These are phyloP conservation scores for Hydrangea macrophylla DNA, from an alignment of 148 eudicot genomes.

Conservation along the genomic window DNA sequence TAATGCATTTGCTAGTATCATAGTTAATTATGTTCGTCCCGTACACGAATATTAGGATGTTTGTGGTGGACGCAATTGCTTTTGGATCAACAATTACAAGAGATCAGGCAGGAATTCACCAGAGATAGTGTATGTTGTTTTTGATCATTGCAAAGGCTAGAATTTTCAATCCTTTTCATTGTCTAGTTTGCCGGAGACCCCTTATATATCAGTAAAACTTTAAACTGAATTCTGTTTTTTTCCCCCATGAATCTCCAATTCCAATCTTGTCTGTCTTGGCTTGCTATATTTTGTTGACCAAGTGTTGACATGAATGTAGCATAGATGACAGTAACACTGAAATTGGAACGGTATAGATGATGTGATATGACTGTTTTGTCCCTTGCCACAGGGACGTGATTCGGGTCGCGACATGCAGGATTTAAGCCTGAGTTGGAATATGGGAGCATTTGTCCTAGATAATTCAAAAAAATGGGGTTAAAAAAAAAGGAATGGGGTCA, in stretches of 20 bases:
- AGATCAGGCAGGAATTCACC: slow-evolving; percentile 47
- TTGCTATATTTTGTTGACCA: background rate
- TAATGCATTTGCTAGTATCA: background rate
- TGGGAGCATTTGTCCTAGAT: too few species aligned
- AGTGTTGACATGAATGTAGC: slow-evolving; percentile 4
- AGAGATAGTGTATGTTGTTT: slow-evolving; percentile 63
- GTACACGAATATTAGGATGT: slow-evolving; percentile 39
- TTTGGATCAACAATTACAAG: slow-evolving; percentile 63
- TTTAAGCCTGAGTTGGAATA: too few species aligned
- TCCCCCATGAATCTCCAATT: background rate
- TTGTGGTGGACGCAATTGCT: slow-evolving; percentile 82
- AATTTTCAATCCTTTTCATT: background rate
- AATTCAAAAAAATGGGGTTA: too few species aligned
- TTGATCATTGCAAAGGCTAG: slow-evolving; percentile 4
- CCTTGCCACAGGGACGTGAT: too few species aligned
- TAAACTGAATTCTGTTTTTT: background rate
- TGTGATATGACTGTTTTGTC: too few species aligned
- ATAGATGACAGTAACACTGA: background rate
- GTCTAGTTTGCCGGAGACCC: background rate
- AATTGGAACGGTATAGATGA: too few species aligned
- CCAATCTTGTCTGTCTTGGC: background rate
- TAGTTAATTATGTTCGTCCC: slow-evolving; percentile 12
- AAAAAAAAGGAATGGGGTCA: too few species aligned
- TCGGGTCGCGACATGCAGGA: too few species aligned
- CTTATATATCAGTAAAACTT: background rate